Evolutionary conservation across 2,329 filamentous ascomycete species (phyloP).

Genomic region (Diaporthe eres): DNA sequence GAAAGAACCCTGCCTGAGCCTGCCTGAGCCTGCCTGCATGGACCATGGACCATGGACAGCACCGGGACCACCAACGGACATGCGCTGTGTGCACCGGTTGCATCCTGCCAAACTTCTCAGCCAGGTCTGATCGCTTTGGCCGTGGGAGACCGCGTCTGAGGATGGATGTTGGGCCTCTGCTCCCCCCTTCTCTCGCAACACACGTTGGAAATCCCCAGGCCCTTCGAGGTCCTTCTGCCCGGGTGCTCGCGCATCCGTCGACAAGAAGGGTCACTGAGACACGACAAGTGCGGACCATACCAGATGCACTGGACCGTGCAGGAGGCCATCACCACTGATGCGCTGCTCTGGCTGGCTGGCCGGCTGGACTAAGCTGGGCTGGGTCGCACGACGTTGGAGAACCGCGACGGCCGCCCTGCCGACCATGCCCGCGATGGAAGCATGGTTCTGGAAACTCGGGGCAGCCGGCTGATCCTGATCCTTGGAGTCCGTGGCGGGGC

Average conservation of each 20-base stretch:
- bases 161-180: not conserved
- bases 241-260: conserved; percentile 1
- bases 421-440: conserved; percentile 6
- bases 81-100: not conserved
- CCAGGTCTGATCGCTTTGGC: conserved; percentile 11
- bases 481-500: not conserved
- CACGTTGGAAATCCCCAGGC: not conserved
- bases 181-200: not conserved
- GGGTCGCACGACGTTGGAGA: conserved; percentile 24
- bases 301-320: conserved; percentile 9
- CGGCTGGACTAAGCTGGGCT: not conserved
- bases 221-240: not conserved
- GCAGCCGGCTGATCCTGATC: conserved; percentile 18
- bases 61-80: not conserved
- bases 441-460: conserved; percentile 24
- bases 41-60: not conserved
- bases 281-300: not conserved
- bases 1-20: conserved; percentile 13
- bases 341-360: not conserved
- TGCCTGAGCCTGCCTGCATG: not conserved
- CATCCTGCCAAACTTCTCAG: conserved; percentile 36
- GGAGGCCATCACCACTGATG: conserved; percentile 14
- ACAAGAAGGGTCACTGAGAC: not conserved
- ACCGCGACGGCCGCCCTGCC: conserved; percentile 10
- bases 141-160: conserved; percentile 19